Base-by-base conservation (phyloP, 2,329 filamentous ascomycete species). In the Periconia digitata region DNA sequence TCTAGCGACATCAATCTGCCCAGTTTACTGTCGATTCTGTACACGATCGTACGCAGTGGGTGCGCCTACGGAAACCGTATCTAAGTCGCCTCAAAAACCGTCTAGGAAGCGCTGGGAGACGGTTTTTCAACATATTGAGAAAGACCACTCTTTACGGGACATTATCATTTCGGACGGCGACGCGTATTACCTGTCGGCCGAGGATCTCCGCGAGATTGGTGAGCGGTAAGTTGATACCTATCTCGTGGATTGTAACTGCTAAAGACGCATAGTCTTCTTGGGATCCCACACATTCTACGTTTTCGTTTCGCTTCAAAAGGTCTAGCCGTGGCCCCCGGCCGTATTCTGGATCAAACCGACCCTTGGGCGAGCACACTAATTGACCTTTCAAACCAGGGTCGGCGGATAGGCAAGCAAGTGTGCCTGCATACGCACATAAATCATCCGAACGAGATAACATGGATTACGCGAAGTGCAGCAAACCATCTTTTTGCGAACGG, bases 341-440 rank as follows among this genome's bases (percentile, higher is more conserved):
- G 83, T 4, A 75, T 85, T 20, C 59, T 84, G 0, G 79, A 85
- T 53, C 54, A 57, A 1, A 61, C 63, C 0, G 83, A 86, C 55
- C 58, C 59, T 3, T 86, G 84, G 83, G 71, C 76, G 1, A 67
- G 76, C 3, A 73, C 78, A 1, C 67, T 86, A 38, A 73, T 83
- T 22, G 70, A 71, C 4, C 63, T 86, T 1, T 76, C 77, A 1
- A 73, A 79, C 40, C 68, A 72, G 47, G 83, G 80, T 3, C 75
- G 76, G 46, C 60, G 66, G 40, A 72, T 77, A 21, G 82, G 82
- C 5, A 86, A 86, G 62, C 74, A 79, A 42, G 76, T 85, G 55
- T 82, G 82, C 3, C 69, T 85, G 44, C 84, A 86, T 60, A 86
- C 84, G 0, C 84, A 86, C 58, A 83, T 86, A 67, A 85, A 86